A percentile compares a stretch with the other conserved stretches of the same genome.
Conservation (phyloP, 2,329 filamentous ascomycete species). For the Pseudogymnoascus sp. region DNA sequence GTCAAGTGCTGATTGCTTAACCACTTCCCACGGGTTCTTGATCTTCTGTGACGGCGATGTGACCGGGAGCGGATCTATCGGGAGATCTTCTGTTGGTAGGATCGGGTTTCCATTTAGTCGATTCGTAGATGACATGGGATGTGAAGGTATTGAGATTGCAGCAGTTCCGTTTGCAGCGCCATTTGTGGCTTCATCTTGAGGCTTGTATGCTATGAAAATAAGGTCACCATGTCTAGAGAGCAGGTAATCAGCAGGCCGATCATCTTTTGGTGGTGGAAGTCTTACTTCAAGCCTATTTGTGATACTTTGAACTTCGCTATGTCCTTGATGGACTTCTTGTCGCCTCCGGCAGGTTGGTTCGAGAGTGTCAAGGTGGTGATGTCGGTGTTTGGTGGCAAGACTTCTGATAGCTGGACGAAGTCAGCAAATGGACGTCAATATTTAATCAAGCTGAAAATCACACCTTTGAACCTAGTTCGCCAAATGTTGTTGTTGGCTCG, state of each 20-base stretch:
- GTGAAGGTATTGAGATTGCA: conserved; percentile 21
- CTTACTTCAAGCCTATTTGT: conserved; percentile 53
- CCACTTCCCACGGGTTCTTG: conserved; percentile 87
- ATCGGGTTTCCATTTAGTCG: conserved; percentile 74
- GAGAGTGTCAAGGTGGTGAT: conserved; percentile 53
- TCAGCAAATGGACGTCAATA: conserved; percentile 16
- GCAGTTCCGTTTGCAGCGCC: conserved; percentile 33
- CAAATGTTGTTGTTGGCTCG: conserved; percentile 66
- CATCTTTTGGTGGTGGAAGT: not conserved
- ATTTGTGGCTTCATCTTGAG: conserved; percentile 42
- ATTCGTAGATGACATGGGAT: conserved; percentile 42
- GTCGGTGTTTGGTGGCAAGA: conserved; percentile 56
- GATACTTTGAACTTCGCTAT: conserved; percentile 49
- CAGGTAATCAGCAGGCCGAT: not conserved
- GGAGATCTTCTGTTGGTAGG: conserved; percentile 57
- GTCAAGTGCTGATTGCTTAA: conserved; percentile 81
- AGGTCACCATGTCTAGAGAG: conserved; percentile 72
- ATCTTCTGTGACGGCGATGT: conserved; percentile 53
- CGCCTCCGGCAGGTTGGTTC: conserved; percentile 50
- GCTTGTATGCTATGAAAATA: conserved; percentile 75
- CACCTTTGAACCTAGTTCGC: conserved; percentile 49
- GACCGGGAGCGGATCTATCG: conserved; percentile 52
- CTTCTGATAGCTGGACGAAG: conserved; percentile 43
- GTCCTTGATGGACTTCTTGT: conserved; percentile 51
- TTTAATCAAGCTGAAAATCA: conserved; percentile 10